Percentiles rank a stretch among this genome's conserved stretches.
phyloP scores from a whole-genome alignment of 345 rosid species.

The Angophora floribunda region DNA sequence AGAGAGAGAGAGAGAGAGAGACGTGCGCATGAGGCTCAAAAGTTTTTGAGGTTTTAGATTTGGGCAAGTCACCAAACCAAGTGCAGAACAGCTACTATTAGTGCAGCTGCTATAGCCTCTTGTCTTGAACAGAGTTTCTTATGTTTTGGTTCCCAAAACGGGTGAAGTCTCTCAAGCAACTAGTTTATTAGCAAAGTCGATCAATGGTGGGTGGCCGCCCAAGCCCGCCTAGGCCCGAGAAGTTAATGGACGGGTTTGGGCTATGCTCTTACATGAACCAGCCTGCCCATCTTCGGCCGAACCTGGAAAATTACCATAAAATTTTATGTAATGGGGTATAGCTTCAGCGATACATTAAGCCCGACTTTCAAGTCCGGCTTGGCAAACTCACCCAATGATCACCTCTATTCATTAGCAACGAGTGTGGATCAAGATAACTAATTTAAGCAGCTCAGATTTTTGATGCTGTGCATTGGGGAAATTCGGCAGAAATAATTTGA shows the following conservation, averaged over 20 bases:
- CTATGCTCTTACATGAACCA: not conserved
- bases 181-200: not conserved
- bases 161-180: not conserved
- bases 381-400: not conserved
- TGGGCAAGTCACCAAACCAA: slow-evolving; percentile 6
- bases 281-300: not conserved
- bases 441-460: not conserved
- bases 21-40: not conserved
- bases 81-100: not conserved
- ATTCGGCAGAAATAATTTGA: not conserved
- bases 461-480: not conserved
- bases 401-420: not conserved
- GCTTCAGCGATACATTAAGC: not conserved
- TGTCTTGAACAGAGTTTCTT: not conserved
- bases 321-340: not conserved
- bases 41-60: not conserved
- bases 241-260: not conserved
- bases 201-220: not conserved
- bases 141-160: not conserved
- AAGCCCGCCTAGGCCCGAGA: not conserved
- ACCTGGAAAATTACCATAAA: not conserved
- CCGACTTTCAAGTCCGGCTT: not conserved
- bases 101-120: not conserved
- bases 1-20: not conserved
- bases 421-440: not conserved